phyloP scores from a whole-genome alignment of 169 alveolate genomes.

The Plasmodium vivax region DNA sequence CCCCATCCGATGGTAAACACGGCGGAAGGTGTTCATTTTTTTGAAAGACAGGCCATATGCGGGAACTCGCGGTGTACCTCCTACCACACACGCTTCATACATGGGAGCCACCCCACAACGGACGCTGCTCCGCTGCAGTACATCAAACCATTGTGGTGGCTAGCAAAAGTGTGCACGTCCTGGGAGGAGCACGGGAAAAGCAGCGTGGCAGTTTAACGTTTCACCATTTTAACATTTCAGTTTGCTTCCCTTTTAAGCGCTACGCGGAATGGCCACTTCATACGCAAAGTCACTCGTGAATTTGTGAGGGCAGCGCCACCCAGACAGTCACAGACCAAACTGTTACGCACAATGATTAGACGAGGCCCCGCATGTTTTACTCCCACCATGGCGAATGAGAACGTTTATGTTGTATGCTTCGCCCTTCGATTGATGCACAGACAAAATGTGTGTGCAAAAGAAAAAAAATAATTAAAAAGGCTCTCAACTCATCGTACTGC shows the following conservation, averaged over 20 bases:
- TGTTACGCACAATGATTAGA: neutral
- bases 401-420: neutral
- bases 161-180: neutral
- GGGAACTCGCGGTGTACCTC: neutral
- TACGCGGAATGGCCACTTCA: neutral
- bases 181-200: neutral
- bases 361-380: neutral
- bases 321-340: neutral
- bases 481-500: neutral
- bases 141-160: neutral
- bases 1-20: neutral
- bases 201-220: neutral
- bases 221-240: neutral
- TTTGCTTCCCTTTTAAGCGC: neutral
- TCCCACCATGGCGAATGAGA: neutral
- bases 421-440: neutral
- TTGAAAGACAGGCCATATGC: neutral
- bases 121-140: neutral
- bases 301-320: neutral
- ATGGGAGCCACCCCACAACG: neutral
- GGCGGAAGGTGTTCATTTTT: neutral
- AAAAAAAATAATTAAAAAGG: neutral
- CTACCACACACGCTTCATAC: neutral
- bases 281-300: neutral
- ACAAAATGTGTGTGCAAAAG: neutral